A percentile compares a stretch with the other conserved stretches of the same genome.
phyloP scores from a whole-genome alignment of 495 filamentous ascomycete genomes.

The Hypoxylon cercidicola region DNA sequence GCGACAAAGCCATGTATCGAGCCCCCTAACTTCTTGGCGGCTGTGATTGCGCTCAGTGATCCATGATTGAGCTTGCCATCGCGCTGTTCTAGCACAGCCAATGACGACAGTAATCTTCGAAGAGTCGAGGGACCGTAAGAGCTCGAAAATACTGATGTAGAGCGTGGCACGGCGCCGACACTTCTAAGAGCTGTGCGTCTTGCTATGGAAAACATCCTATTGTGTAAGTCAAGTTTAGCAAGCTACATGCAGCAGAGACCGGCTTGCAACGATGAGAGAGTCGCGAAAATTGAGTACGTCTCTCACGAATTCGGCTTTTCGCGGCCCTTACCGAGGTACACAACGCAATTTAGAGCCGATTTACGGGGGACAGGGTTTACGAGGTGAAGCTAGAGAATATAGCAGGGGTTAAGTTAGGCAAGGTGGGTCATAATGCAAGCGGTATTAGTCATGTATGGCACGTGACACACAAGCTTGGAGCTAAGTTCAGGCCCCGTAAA shows the following conservation, averaged over 20 bases:
- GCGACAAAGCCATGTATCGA: conserved; percentile 88
- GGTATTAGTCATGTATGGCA: too few relatives aligned
- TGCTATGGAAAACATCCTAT: conserved; percentile 42
- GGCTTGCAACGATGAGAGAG: background rate
- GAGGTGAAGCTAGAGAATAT: too few relatives aligned
- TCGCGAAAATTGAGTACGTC: conserved; percentile 11
- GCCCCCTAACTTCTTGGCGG: conserved; percentile 87
- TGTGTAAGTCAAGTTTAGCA: conserved; percentile 16
- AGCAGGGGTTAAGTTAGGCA: too few relatives aligned
- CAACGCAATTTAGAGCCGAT: conserved; percentile 12
- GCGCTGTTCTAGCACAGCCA: conserved; percentile 92
- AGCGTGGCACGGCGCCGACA: conserved; percentile 39
- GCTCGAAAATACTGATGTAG: conserved; percentile 32
- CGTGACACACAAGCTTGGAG: too few relatives aligned
- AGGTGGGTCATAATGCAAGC: too few relatives aligned
- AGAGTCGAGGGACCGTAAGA: conserved; percentile 56
- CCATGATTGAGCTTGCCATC: conserved; percentile 85
- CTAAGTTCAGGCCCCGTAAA: too few relatives aligned
- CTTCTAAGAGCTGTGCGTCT: conserved; percentile 39
- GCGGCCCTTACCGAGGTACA: conserved; percentile 39
- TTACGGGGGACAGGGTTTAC: conserved; percentile 1
- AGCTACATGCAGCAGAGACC: conserved; percentile 1
- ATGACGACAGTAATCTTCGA: conserved; percentile 81
- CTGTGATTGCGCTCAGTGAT: conserved; percentile 86
- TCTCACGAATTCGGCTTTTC: conserved; percentile 38